Evolutionary conservation across 805 yeast species (phyloP).

Genomic region (Ogataea wickerhamii): DNA sequence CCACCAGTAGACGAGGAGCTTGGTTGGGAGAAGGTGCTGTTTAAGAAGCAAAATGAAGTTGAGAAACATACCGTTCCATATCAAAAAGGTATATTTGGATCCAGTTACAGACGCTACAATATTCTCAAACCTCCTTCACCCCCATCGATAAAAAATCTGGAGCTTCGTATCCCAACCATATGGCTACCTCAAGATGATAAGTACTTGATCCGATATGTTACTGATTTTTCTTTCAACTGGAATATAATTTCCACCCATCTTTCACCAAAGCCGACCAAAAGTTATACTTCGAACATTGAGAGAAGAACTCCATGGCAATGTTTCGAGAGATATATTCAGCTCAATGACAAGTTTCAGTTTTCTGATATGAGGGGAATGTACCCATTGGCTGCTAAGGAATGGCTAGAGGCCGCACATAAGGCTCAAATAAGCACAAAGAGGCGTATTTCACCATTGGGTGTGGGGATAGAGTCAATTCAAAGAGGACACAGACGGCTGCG

Average conservation of each 20-base stretch:
- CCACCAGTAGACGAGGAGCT: slow-evolving; percentile 61
- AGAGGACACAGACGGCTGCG: slow-evolving; percentile 87
- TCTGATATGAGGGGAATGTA: slow-evolving; percentile 84
- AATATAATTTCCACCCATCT: slow-evolving; percentile 81
- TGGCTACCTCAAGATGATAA: slow-evolving; percentile 96
- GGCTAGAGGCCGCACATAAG: slow-evolving; percentile 89
- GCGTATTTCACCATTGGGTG: slow-evolving; percentile 87
- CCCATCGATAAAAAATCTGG: slow-evolving; percentile 77
- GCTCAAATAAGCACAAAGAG: slow-evolving; percentile 86
- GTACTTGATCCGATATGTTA: slow-evolving; percentile 71
- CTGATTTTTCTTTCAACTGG: slow-evolving; percentile 91
- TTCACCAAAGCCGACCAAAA: slow-evolving; percentile 59
- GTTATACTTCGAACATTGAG: slow-evolving; percentile 83
- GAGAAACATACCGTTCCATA: slow-evolving; percentile 38
- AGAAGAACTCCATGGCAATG: slow-evolving; percentile 99
- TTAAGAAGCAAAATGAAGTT: slow-evolving; percentile 44
- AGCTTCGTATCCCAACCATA: slow-evolving; percentile 83
- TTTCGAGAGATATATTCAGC: slow-evolving; percentile 91
- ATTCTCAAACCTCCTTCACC: slow-evolving; percentile 86
- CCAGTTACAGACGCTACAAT: slow-evolving; percentile 52
- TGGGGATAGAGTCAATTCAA: slow-evolving; percentile 89
- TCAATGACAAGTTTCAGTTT: slow-evolving; percentile 83
- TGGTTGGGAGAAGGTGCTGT: slow-evolving; percentile 54
- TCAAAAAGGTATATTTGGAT: slow-evolving; percentile 56
- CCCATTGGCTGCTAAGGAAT: slow-evolving; percentile 78